A percentile compares a stretch with the other conserved stretches of the same genome.
Conservation (phyloP, 78 protist species). For the Dictyostelium brefeldianum region DNA sequence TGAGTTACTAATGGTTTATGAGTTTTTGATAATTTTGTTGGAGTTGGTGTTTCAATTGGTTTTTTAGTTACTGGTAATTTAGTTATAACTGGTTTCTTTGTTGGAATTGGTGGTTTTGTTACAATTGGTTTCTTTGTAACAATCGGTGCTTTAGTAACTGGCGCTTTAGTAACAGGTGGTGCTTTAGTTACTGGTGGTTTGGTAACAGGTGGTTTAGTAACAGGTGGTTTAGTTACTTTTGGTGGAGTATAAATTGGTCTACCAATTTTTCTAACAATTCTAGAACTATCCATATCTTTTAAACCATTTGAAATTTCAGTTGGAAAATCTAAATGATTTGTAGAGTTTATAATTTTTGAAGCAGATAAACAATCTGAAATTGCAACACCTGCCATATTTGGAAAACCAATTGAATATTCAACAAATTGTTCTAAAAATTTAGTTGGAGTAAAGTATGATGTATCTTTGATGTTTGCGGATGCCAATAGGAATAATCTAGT, state of each 20-base stretch:
- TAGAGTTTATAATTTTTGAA: background rate
- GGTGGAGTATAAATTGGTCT: background rate
- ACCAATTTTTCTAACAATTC: background rate
- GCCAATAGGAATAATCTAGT: background rate
- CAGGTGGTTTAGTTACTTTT: background rate
- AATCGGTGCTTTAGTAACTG: background rate
- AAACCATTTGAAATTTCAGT: background rate
- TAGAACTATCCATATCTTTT: background rate
- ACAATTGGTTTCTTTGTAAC: background rate
- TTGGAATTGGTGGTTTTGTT: background rate
- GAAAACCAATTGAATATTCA: background rate
- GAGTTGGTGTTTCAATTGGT: background rate
- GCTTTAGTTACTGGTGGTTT: background rate
- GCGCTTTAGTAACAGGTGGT: background rate
- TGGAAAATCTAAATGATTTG: background rate
- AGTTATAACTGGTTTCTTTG: background rate
- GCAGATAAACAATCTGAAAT: background rate
- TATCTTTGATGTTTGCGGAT: constrained; percentile 1
- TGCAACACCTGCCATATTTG: constrained; percentile 11
- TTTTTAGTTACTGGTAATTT: background rate
- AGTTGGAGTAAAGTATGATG: background rate
- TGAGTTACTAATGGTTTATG: background rate
- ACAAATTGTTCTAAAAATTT: background rate
- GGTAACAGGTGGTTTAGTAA: background rate
- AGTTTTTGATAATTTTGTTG: background rate